Percentiles rank a stretch among this genome's conserved stretches.
phyloP scores from a whole-genome alignment of 768 basidiomycete genomes.

The Russula foetens region DNA sequence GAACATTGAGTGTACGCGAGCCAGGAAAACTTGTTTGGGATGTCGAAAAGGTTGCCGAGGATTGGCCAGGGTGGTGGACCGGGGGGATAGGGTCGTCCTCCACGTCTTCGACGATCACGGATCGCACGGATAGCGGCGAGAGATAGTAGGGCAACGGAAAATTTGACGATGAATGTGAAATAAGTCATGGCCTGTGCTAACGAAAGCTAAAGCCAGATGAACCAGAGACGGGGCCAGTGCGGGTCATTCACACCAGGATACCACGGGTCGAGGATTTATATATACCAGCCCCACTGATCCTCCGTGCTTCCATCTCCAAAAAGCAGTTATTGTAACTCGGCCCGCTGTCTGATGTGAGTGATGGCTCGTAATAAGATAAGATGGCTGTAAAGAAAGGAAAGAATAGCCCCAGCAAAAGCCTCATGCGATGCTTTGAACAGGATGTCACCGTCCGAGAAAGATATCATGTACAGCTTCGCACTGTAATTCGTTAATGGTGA shows the following conservation, averaged over 20 bases:
- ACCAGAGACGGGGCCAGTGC: too few relatives aligned
- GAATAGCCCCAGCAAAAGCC: too few relatives aligned
- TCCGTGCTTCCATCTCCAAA: background rate
- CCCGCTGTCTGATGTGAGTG: too few relatives aligned
- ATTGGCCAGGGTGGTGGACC: background rate
- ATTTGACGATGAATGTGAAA: background rate
- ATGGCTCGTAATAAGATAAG: too few relatives aligned
- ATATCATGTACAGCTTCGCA: too few relatives aligned
- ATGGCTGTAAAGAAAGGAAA: too few relatives aligned
- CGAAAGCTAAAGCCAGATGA: background rate
- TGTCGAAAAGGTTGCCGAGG: background rate
- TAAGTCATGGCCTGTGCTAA: background rate
- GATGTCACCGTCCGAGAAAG: too few relatives aligned
- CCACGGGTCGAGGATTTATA: background rate
- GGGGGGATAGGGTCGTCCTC: background rate
- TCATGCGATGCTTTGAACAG: too few relatives aligned
- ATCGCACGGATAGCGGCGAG: background rate
- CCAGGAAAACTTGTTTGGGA: background rate
- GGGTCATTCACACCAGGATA: background rate
- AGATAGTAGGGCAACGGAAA: background rate
- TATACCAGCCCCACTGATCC: background rate
- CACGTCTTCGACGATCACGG: background rate
- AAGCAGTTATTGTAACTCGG: too few relatives aligned
- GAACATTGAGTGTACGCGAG: background rate
- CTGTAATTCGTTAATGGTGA: too few relatives aligned